A percentile compares a stretch with the other conserved stretches of the same genome.
Conservation (phyloP, 2,329 filamentous ascomycete genomes). For the Huntiella bhutanensis region DNA sequence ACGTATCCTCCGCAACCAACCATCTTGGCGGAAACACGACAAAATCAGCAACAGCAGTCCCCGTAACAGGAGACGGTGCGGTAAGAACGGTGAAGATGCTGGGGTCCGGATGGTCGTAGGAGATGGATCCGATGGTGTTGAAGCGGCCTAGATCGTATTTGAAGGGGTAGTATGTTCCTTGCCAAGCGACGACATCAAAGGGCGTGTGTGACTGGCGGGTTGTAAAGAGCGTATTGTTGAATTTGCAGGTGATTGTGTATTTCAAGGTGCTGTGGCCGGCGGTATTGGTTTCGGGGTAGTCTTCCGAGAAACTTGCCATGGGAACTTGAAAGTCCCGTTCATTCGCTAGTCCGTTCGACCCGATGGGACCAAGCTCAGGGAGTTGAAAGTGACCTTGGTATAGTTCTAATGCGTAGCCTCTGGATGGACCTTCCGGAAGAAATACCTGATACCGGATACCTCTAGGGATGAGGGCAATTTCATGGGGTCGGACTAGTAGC, state of each 20-base stretch:
- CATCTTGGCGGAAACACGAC: slow-evolving; percentile 55
- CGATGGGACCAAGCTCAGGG: slow-evolving; percentile 49
- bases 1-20: slow-evolving; percentile 50
- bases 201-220: slow-evolving; percentile 51
- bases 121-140: slow-evolving; percentile 54
- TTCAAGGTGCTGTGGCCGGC: slow-evolving; percentile 14
- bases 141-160: slow-evolving; percentile 69
- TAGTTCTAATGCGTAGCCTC: slow-evolving; percentile 53
- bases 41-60: slow-evolving; percentile 51
- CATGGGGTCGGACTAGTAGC: slow-evolving; percentile 49
- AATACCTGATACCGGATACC: slow-evolving; percentile 50
- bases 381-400: slow-evolving; percentile 49
- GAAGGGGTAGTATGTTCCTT: slow-evolving; percentile 62
- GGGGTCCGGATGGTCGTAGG: slow-evolving; percentile 61
- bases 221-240: slow-evolving; percentile 47
- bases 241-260: slow-evolving; percentile 41
- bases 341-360: slow-evolving; percentile 49
- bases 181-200: slow-evolving; percentile 66
- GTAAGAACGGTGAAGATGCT: slow-evolving; percentile 58
- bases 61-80: slow-evolving; percentile 38
- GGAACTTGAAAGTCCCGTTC: slow-evolving; percentile 53
- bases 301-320: slow-evolving; percentile 43
- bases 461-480: slow-evolving; percentile 53
- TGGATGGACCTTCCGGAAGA: slow-evolving; percentile 35
- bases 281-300: slow-evolving; percentile 20